Percentiles rank a stretch among this genome's conserved stretches.
Conservation (phyloP, 768 basidiomycete genomes). For the Pisolithus marmoratus region DNA sequence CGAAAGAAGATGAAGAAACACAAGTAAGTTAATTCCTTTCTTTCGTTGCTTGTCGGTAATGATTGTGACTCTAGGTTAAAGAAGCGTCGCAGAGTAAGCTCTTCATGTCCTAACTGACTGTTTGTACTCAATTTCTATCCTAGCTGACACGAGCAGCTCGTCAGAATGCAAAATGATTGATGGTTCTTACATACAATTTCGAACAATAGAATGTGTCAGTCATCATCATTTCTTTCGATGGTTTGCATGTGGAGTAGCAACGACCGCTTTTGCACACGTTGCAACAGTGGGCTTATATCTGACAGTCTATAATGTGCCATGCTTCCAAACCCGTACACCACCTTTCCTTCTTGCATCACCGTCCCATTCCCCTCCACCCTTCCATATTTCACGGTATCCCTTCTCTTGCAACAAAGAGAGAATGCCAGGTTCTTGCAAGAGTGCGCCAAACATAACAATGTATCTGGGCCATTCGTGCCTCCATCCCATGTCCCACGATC, state of each 20-base stretch:
- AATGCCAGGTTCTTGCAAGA: constrained; percentile 54
- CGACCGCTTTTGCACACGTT: background rate
- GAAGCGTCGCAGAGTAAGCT: constrained; percentile 81
- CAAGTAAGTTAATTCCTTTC: constrained; percentile 55
- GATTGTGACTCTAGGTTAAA: constrained; percentile 50
- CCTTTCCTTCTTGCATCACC: constrained; percentile 53
- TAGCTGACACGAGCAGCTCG: constrained; percentile 42
- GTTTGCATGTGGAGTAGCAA: background rate
- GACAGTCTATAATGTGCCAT: background rate
- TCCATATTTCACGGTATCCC: constrained; percentile 65
- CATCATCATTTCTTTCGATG: background rate
- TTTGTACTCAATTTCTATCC: constrained; percentile 12
- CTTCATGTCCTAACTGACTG: background rate
- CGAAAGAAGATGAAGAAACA: constrained; percentile 97
- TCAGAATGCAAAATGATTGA: constrained; percentile 24
- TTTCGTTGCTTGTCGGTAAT: constrained; percentile 8
- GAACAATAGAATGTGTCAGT: constrained; percentile 7
- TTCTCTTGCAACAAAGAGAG: constrained; percentile 38
- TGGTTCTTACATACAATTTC: background rate
- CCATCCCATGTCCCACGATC: constrained; percentile 39
- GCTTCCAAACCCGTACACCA: constrained; percentile 64
- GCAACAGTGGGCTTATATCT: background rate
- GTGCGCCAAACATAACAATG: constrained; percentile 76
- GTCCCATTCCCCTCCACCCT: constrained; percentile 73
- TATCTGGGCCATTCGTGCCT: constrained; percentile 76